Percentiles rank a stretch among this genome's conserved stretches.
Evolutionary conservation across 2,329 filamentous ascomycete genomes (phyloP).

Genomic region (Teratosphaeria viscida): DNA sequence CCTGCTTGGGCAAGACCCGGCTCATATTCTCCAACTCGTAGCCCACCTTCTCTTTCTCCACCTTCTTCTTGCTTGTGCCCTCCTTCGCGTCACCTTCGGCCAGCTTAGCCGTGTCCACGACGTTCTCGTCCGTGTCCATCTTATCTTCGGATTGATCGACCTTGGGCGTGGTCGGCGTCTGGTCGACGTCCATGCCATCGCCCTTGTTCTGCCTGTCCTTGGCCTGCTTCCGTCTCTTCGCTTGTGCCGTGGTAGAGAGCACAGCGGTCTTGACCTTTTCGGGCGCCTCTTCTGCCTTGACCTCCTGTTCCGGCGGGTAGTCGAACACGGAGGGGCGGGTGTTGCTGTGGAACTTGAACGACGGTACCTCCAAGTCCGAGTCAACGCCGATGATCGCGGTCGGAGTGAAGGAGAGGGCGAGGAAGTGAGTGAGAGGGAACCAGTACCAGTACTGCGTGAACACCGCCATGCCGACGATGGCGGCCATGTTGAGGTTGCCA

Average conservation of each 20-base stretch:
- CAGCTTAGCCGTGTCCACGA: slow-evolving; percentile 31
- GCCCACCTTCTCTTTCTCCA: slow-evolving; percentile 90
- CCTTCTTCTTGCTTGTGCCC: slow-evolving; percentile 69
- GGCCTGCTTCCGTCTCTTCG: slow-evolving; percentile 85
- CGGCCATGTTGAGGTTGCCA: slow-evolving; percentile 96
- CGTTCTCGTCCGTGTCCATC: slow-evolving; percentile 59
- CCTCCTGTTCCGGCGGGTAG: slow-evolving; percentile 92
- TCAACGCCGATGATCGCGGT: slow-evolving; percentile 93
- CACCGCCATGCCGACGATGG: slow-evolving; percentile 93
- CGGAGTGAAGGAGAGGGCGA: slow-evolving; percentile 91
- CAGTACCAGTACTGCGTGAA: slow-evolving; percentile 99
- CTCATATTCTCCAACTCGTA: slow-evolving; percentile 97
- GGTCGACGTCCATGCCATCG: slow-evolving; percentile 93
- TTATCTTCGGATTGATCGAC: slow-evolving; percentile 53
- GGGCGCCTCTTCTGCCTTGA: slow-evolving; percentile 86
- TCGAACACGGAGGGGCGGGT: slow-evolving; percentile 93
- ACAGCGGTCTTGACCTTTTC: slow-evolving; percentile 93
- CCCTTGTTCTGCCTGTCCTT: slow-evolving; percentile 82
- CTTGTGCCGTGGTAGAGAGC: slow-evolving; percentile 90
- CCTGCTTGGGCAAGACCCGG: slow-evolving; percentile 78
- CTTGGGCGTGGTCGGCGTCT: slow-evolving; percentile 64
- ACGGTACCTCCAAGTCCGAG: slow-evolving; percentile 63
- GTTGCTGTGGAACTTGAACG: slow-evolving; percentile 92
- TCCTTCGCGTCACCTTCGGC: slow-evolving; percentile 44
- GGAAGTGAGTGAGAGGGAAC: slow-evolving; percentile 98